Percentiles rank a stretch among this genome's conserved stretches.
These are phyloP conservation scores for Hygrophila difformis DNA, from an alignment of 257 asterid species.

Conservation along the genomic window DNA sequence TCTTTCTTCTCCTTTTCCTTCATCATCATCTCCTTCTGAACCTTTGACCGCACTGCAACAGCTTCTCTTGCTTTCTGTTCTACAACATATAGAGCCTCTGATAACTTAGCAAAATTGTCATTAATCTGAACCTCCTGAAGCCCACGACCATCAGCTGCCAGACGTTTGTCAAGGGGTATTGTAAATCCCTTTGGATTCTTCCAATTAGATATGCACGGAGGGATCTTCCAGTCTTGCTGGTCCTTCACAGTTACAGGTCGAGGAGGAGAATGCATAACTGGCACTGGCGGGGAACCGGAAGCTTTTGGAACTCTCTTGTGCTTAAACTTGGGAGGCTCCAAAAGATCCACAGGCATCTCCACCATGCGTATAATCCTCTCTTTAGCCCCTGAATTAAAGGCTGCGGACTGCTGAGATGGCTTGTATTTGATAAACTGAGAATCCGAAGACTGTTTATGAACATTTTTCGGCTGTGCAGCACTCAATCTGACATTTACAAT, in stretches of 20 bases:
- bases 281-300: conserved; percentile 95
- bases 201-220: conserved; percentile 95
- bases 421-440: conserved; percentile 88
- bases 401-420: conserved; percentile 91
- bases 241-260: conserved; percentile 90
- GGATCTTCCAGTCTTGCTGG: conserved; percentile 93
- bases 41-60: conserved; percentile 86
- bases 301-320: conserved; percentile 92
- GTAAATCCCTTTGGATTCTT: conserved; percentile 94
- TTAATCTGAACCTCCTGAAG: conserved; percentile 93
- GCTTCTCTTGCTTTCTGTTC: conserved; percentile 95
- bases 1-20: conserved; percentile 89
- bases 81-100: conserved; percentile 70
- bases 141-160: conserved; percentile 94
- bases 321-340: conserved; percentile 94
- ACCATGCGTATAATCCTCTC: conserved; percentile 93
- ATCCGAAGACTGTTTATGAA: conserved; percentile 59
- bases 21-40: conserved; percentile 87
- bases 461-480: conserved; percentile 94
- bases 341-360: conserved; percentile 84
- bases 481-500: conserved; percentile 84
- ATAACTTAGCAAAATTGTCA: conserved; percentile 79
- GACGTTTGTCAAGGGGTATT: conserved; percentile 88
- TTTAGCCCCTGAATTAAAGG: conserved; percentile 91
- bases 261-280: conserved; percentile 94